Evolutionary conservation across 495 filamentous ascomycete genomes (phyloP).

Genomic region (Chaetomium fimeti): DNA sequence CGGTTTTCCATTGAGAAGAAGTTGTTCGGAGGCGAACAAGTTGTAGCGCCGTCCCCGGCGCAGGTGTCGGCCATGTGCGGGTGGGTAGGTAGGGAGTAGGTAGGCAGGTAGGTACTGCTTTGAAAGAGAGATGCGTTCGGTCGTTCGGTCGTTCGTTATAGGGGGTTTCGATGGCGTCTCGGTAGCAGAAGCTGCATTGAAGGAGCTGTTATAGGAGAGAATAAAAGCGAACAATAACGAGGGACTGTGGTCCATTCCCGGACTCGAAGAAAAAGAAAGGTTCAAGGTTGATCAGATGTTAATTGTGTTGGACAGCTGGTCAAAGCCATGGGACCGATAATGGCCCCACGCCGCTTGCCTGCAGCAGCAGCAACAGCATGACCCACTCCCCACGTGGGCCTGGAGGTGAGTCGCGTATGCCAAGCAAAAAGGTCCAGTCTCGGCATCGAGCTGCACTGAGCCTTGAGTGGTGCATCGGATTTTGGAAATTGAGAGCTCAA

Average conservation of each 20-base stretch:
- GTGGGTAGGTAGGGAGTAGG: background rate
- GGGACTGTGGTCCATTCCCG: background rate
- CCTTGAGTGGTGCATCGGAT: too few relatives aligned
- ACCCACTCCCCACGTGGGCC: background rate
- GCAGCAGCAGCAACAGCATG: background rate
- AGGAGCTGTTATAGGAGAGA: background rate
- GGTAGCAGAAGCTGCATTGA: background rate
- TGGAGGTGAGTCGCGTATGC: background rate
- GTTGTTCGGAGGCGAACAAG: constrained; percentile 3
- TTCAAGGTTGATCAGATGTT: background rate
- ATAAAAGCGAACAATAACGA: background rate
- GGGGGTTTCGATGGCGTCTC: too few relatives aligned
- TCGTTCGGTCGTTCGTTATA: too few relatives aligned
- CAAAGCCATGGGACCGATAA: background rate
- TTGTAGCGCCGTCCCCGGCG: constrained; percentile 13
- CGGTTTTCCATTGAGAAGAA: constrained; percentile 25
- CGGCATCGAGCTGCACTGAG: background rate
- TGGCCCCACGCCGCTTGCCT: constrained; percentile 4
- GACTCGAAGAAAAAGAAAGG: background rate
- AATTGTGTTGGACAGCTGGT: constrained; percentile 14
- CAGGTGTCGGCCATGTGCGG: constrained; percentile 7
- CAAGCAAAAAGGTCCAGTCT: background rate
- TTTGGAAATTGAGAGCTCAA: background rate
- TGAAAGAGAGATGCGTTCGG: background rate
- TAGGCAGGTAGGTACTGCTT: background rate